Base-by-base conservation (phyloP, 2,329 filamentous ascomycete genomes). In the Colletotrichum sp. region DNA sequence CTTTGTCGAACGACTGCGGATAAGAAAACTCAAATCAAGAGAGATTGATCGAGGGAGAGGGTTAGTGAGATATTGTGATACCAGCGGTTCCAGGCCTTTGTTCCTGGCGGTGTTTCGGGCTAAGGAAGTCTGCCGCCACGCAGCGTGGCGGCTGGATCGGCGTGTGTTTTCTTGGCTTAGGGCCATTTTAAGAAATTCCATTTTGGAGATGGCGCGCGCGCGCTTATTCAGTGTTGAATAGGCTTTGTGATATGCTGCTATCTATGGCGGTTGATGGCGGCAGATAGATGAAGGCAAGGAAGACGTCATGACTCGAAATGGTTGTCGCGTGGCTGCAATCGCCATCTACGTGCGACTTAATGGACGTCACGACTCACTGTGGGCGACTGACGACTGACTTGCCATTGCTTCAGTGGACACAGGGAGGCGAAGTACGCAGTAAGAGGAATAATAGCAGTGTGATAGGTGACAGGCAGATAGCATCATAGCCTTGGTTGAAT, bases 41-140 rank as follows among this genome's bases (percentile, higher is more conserved):
- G 62, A 65, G 12, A 24, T 52, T 52, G 6, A 16, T 59, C 24
- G 55, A 28, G 55, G 55, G 24, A 59, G 26, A 0, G 6, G 1
- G 16, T 18, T 30, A 59, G 22, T 30, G 59, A 72, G 52, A n/a
- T 5, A 52, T 24, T 52, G 44, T 48, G 10, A 18, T 26, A 36
- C 22, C 62, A 16, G 18, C 62, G n/a, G n/a, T 24, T 18, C 63
- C 44, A 52, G n/a, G 44, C 34, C 70, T 73, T 65, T 73, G 70
- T 73, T 59, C 69, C 34, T 52, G 34, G 15, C 12, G n/a, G 57
- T 72, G 73, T 75, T 75, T 75, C 62, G 44, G n/a, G 16, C 73
- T 75, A 72, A 26, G 39, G 18, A 67, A 65, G 52, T 52, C 18
- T 57, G 62, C n/a, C 55, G 72, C 68, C 68, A 65, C 39, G n/a